A percentile compares a stretch with the other conserved stretches of the same genome.
Evolutionary conservation across 139 green algal species (phyloP).

Genomic region (Chlorella sp.): DNA sequence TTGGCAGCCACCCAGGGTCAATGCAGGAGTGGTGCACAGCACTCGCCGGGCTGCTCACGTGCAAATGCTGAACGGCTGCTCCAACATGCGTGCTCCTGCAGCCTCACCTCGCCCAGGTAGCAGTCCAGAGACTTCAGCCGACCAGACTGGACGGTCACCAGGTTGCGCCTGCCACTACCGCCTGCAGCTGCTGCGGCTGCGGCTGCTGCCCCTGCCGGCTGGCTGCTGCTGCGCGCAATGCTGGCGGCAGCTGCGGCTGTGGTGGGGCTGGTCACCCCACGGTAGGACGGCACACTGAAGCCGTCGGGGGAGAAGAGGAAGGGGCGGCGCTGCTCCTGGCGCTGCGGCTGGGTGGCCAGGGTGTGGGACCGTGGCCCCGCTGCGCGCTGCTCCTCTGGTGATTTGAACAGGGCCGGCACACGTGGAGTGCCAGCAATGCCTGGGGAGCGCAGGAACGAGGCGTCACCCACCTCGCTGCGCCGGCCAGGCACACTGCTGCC

Average conservation of each 20-base stretch:
- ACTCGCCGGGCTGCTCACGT: too few species aligned
- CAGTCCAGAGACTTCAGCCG: neutral
- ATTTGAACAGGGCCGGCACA: constrained; percentile 22
- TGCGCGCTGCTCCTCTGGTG: neutral
- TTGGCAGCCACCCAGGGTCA: too few species aligned
- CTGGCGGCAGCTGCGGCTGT: neutral
- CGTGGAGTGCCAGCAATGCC: too few species aligned
- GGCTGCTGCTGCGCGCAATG: neutral
- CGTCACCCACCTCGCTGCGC: neutral
- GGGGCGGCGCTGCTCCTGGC: neutral
- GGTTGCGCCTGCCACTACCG: neutral
- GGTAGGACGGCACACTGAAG: neutral
- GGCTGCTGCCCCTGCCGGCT: neutral
- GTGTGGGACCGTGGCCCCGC: neutral
- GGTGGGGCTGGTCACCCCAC: neutral
- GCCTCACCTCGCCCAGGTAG: neutral
- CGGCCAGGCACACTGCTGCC: constrained; percentile 13
- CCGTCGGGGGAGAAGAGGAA: neutral
- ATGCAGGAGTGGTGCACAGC: too few species aligned
- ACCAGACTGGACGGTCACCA: neutral
- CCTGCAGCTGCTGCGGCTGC: neutral
- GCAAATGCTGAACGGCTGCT: too few species aligned
- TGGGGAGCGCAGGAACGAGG: constrained; percentile 11
- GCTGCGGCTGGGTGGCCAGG: neutral
- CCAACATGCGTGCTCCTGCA: too few species aligned